phyloP scores from a whole-genome alignment of 495 filamentous ascomycete species.

The Hamigera avellanea region DNA sequence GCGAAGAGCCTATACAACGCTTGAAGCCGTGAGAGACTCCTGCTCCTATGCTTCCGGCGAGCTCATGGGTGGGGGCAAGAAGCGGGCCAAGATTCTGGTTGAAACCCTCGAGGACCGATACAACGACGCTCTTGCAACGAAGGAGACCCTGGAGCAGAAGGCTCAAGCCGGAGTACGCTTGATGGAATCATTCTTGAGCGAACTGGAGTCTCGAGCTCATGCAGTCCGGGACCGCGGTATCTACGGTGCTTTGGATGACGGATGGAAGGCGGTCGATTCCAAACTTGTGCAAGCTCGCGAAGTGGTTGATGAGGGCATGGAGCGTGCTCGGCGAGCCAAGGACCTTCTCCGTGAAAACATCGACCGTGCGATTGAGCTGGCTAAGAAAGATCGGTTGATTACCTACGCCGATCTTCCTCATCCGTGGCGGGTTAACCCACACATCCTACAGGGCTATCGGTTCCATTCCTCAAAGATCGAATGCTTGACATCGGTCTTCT shows the following conservation, averaged over 20 bases:
- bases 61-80: conserved; percentile 75
- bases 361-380: conserved; percentile 65
- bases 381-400: conserved; percentile 72
- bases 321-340: conserved; percentile 63
- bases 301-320: conserved; percentile 78
- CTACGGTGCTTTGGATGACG: conserved; percentile 53
- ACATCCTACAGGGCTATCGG: conserved; percentile 84
- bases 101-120: conserved; percentile 90
- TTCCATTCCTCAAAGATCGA: conserved; percentile 82
- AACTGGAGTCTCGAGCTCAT: conserved; percentile 74
- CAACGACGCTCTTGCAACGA: conserved; percentile 73
- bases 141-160: conserved; percentile 83
- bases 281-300: conserved; percentile 62
- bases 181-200: conserved; percentile 69
- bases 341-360: conserved; percentile 69
- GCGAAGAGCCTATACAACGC: conserved; percentile 65
- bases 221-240: conserved; percentile 52
- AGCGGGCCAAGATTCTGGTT: conserved; percentile 76
- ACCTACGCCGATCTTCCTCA: conserved; percentile 80
- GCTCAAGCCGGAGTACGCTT: conserved; percentile 76
- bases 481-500: conserved; percentile 72
- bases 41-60: conserved; percentile 89
- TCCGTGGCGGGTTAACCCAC: conserved; percentile 90
- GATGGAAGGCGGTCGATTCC: conserved; percentile 61
- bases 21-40: conserved; percentile 76